phyloP scores from a whole-genome alignment of 2,329 filamentous ascomycete genomes.

The Colletotrichum sp. region DNA sequence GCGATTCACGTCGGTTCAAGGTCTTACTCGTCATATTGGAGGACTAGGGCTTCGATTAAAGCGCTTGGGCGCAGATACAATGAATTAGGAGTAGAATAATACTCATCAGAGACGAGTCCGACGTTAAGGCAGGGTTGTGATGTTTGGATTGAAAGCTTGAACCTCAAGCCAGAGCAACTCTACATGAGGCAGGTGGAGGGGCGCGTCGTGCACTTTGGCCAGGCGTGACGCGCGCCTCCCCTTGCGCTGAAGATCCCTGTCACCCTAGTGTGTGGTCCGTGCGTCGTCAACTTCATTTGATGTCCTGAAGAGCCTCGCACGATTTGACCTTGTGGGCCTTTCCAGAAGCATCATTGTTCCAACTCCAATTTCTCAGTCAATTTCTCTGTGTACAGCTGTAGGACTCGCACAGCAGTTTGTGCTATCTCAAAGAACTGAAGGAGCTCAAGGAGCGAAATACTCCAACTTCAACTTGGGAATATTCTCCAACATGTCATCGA shows the following conservation, averaged over 20 bases:
- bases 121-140: neutral
- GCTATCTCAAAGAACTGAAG: neutral
- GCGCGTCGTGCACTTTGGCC: neutral
- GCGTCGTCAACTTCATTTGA: neutral
- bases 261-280: neutral
- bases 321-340: neutral
- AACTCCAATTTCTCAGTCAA: neutral
- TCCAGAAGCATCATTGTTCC: neutral
- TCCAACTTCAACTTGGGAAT: neutral
- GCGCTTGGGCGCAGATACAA: neutral
- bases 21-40: slow-evolving; percentile 39
- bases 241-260: neutral
- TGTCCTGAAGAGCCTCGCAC: too few species aligned
- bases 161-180: neutral
- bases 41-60: neutral
- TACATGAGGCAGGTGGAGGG: neutral
- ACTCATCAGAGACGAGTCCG: neutral
- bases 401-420: neutral
- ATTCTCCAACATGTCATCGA: neutral
- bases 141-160: neutral
- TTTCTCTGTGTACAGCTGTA: neutral
- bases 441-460: neutral
- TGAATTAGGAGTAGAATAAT: neutral
- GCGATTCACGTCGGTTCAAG: neutral
- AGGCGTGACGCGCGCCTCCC: neutral